Conservation (phyloP, 495 filamentous ascomycete genomes). For the Aspergillus taichungensis region DNA sequence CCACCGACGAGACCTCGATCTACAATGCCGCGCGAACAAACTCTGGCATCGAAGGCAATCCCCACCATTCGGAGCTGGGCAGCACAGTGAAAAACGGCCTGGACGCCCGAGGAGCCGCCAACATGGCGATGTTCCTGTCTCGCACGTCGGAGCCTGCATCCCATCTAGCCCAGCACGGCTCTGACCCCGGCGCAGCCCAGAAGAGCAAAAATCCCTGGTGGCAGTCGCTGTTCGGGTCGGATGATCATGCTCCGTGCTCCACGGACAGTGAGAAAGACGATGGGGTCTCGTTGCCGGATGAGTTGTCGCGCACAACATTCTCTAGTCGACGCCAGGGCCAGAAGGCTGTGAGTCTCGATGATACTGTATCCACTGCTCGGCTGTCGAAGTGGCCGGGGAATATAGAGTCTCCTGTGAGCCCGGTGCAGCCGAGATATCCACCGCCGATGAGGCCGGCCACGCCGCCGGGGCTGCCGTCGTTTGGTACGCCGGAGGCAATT, state of each 20-base stretch:
- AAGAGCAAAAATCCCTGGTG: conserved; percentile 4
- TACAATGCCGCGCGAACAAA: conserved; percentile 32
- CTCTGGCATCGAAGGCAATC: conserved; percentile 10
- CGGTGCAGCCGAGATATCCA: conserved; percentile 27
- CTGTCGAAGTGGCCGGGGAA: conserved; percentile 18
- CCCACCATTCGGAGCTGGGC: conserved; percentile 2
- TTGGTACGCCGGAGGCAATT: conserved; percentile 36
- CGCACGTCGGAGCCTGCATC: conserved; percentile 3
- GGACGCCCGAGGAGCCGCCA: conserved; percentile 22
- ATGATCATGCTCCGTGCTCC: conserved; percentile 6
- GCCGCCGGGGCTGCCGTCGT: conserved; percentile 40
- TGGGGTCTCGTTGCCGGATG: conserved; percentile 5
- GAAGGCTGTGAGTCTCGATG: conserved; percentile 18
- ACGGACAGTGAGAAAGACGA: conserved; percentile 1
- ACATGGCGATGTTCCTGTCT: conserved; percentile 26
- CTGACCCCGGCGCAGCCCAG: not conserved
- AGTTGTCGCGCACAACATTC: conserved; percentile 7
- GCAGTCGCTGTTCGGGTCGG: conserved; percentile 10
- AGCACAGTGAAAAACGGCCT: conserved; percentile 9
- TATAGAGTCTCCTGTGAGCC: conserved; percentile 17
- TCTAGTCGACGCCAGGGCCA: conserved; percentile 7
- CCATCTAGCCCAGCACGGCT: conserved; percentile 1
- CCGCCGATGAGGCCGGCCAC: conserved; percentile 35
- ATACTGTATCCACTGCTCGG: conserved; percentile 5
- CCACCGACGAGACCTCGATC: conserved; percentile 34